Evolutionary conservation across 2,329 filamentous ascomycete genomes (phyloP), one percentile per base, ranked within the genome.

Genomic region (Periconia macrospinosa): DNA sequence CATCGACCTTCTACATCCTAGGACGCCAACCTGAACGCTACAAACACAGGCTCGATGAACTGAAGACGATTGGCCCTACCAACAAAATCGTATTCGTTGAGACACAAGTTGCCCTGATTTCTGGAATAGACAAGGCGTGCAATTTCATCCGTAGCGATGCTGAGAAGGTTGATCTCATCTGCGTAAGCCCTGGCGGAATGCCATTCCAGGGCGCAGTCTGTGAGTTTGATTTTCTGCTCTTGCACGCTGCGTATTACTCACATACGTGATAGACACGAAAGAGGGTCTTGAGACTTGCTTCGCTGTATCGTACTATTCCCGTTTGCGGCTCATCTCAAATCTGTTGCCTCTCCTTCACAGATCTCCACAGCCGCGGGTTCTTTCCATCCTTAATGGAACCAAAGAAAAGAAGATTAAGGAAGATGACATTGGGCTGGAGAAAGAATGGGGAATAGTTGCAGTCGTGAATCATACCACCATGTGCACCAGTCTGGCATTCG

Each of bases 201-300:
- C 41, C 40, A 8, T 41, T 41, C 18, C 40, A 41, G 18, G 40
- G 40, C 15, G 40, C 40, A 41, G 40, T 41, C n/a, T 41, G 40
- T 41, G 18, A 17, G 40, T 54, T n/a, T n/a, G n/a, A n/a, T n/a
- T n/a, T n/a, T n/a, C n/a, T n/a, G n/a, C n/a, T n/a, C n/a, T n/a
- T n/a, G n/a, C 17, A 51, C 43, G 33, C 33, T n/a, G 6, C 33
- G 11, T n/a, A 37, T 37, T 7, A 5, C 40, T 46, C 23, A 13
- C 33, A 6, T 37, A 6, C 15, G 15, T 14, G 5, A 37, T 10
- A 68, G 70, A 69, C 48, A 75, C 70, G 1, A 37, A 52, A 10
- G 72, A 76, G 53, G 65, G 63, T 30, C 60, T 75, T 3, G 63
- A 75, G n/a, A 41, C 49, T 2, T 60, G 51, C 40, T 55, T 70